A percentile compares a stretch with the other conserved stretches of the same genome.
phyloP scores from a whole-genome alignment of 768 basidiomycete species.

The Naganishia onofrii region DNA sequence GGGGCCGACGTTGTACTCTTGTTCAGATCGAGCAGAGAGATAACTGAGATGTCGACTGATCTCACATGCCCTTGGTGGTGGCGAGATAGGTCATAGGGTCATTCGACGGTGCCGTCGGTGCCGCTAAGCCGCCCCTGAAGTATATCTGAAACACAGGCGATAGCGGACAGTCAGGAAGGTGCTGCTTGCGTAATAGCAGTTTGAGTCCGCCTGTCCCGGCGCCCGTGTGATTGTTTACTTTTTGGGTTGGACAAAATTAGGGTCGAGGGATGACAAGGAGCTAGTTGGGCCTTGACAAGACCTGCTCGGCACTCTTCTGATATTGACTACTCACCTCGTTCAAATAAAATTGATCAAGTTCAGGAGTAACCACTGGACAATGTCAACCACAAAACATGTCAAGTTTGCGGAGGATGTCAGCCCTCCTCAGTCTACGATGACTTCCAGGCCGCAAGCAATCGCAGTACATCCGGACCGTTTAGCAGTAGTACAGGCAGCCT shows the following conservation, averaged over 20 bases:
- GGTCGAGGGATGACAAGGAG: too few species aligned
- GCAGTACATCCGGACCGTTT: constrained; percentile 22
- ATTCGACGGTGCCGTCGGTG: neutral
- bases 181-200: constrained; percentile 12
- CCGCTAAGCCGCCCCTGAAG: neutral
- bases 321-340: neutral
- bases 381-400: constrained; percentile 21
- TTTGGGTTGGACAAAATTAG: neutral
- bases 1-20: neutral
- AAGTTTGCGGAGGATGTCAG: constrained; percentile 1
- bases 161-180: neutral
- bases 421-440: neutral
- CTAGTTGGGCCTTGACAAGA: neutral
- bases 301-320: neutral
- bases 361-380: neutral
- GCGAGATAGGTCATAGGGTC: neutral
- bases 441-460: neutral
- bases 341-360: neutral
- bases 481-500: constrained; percentile 18
- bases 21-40: neutral
- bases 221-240: constrained; percentile 10
- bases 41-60: neutral
- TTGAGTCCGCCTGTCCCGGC: neutral
- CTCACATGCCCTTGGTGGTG: neutral
- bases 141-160: constrained; percentile 20